Conservation (phyloP, 2,329 filamentous ascomycete species). For the Hymenoscyphus linearis region DNA sequence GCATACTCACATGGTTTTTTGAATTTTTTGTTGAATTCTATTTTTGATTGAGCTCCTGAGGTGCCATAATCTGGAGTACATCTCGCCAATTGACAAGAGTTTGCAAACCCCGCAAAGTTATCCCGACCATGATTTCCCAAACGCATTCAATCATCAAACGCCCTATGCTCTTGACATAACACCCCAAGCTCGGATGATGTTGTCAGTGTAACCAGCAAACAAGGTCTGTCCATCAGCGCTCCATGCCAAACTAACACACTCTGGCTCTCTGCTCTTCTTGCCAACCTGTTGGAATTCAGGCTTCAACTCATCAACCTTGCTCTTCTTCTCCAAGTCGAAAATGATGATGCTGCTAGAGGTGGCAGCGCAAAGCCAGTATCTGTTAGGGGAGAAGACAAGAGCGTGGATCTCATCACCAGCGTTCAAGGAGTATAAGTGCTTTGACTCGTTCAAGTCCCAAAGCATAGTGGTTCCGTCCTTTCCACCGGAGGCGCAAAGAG, state of each 20-base stretch:
- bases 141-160: constrained; percentile 23
- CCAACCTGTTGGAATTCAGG: constrained; percentile 92
- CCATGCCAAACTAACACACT: constrained; percentile 97
- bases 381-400: constrained; percentile 99
- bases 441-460: constrained; percentile 99
- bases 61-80: constrained; percentile 32
- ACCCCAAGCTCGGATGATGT: constrained; percentile 97
- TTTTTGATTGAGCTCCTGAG: constrained; percentile 30
- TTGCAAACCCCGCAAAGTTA: constrained; percentile 31
- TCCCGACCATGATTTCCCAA: constrained; percentile 26
- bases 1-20: constrained; percentile 3
- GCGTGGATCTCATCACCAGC: constrained; percentile 99
- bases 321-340: constrained; percentile 99
- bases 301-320: constrained; percentile 99
- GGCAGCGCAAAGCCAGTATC: constrained; percentile 99
- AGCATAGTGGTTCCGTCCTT: constrained; percentile 99
- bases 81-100: constrained; percentile 29
- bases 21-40: constrained; percentile 13
- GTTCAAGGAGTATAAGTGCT: constrained; percentile 99
- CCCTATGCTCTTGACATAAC: constrained; percentile 88
- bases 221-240: constrained; percentile 97
- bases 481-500: constrained; percentile 96
- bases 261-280: constrained; percentile 98
- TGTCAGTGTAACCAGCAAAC: constrained; percentile 99
- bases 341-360: constrained; percentile 98